phyloP scores from a whole-genome alignment of 192 early-diverging fungal genomes.

The Thamnidium elegans region DNA sequence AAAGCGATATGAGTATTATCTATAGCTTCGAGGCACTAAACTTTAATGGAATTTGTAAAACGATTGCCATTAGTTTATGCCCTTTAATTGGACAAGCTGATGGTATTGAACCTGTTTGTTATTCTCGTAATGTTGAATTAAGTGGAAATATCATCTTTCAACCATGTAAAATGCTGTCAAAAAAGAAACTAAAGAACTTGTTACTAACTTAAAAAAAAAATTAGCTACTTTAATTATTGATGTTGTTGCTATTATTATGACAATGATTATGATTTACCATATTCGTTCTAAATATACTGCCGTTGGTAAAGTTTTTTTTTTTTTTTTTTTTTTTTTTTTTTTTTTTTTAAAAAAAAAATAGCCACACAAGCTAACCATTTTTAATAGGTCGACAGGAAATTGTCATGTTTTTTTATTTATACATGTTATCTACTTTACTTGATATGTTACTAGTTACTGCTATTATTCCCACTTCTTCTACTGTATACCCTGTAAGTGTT shows the following conservation, averaged over 20 bases:
- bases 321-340: neutral
- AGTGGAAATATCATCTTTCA: constrained; percentile 86
- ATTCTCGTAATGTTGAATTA: constrained; percentile 93
- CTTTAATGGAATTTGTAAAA: constrained; percentile 88
- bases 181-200: neutral
- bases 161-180: constrained; percentile 52
- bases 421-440: constrained; percentile 77
- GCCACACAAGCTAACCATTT: neutral
- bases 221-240: constrained; percentile 91
- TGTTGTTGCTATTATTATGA: constrained; percentile 92
- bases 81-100: constrained; percentile 79
- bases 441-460: constrained; percentile 92
- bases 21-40: constrained; percentile 63
- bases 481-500: constrained; percentile 60
- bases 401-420: constrained; percentile 97
- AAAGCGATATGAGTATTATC: constrained; percentile 8
- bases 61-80: constrained; percentile 83
- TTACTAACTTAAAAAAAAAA: neutral
- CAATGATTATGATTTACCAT: constrained; percentile 97
- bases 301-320: constrained; percentile 64
- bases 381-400: constrained; percentile 90
- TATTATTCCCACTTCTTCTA: constrained; percentile 84
- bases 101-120: constrained; percentile 87
- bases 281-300: constrained; percentile 98
- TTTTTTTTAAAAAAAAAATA: neutral